Conservation (phyloP, 441 rosid genomes). For the Raphanus hybrid region DNA sequence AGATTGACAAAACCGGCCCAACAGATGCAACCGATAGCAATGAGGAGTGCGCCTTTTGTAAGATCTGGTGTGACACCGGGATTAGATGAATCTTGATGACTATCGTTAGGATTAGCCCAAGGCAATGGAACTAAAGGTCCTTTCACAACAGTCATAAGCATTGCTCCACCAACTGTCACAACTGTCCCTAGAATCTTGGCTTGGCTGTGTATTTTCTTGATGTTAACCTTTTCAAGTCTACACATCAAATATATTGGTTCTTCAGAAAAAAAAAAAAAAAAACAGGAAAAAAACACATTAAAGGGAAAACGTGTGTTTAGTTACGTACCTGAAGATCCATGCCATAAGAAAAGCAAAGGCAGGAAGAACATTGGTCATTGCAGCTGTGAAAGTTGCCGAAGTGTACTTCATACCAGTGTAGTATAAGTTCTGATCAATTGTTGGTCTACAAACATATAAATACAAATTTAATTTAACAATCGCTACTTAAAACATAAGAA, state of each 20-base stretch:
- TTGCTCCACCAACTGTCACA: constrained; percentile 72
- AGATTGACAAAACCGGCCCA: constrained; percentile 66
- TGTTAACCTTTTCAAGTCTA: constrained; percentile 65
- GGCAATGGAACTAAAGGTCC: constrained; percentile 61
- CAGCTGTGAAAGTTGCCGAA: constrained; percentile 66
- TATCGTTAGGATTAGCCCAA: constrained; percentile 47
- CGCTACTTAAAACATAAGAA: neutral
- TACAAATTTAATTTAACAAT: neutral
- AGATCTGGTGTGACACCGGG: constrained; percentile 43
- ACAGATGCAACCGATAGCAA: constrained; percentile 50
- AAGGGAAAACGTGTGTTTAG: neutral
- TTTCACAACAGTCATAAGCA: constrained; percentile 64
- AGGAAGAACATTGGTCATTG: constrained; percentile 68
- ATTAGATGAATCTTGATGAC: constrained; percentile 34
- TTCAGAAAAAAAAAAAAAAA: neutral
- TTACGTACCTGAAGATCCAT: constrained; percentile 57
- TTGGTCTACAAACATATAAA: constrained; percentile 50
- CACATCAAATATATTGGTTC: neutral
- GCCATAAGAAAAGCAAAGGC: constrained; percentile 72
- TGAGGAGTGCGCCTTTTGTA: constrained; percentile 54
- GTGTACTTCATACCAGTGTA: constrained; percentile 72
- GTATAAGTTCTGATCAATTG: constrained; percentile 64
- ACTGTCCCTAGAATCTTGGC: constrained; percentile 71
- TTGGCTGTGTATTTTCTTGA: constrained; percentile 52
- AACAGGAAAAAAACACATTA: constrained; percentile 9